phyloP scores from a whole-genome alignment of 805 yeast species.

The Candida montana region DNA sequence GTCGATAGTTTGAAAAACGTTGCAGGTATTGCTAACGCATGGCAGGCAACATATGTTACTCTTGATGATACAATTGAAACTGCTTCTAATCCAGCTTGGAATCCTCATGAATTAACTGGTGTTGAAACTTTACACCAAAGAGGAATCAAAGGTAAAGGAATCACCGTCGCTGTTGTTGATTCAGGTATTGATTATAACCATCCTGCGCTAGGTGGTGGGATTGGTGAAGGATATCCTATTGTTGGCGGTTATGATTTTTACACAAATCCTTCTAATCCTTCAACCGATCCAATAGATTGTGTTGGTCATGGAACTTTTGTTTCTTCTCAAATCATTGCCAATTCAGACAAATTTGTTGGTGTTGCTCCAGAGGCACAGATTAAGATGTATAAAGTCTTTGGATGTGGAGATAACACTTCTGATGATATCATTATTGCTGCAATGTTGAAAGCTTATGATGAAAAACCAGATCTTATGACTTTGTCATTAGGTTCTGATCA shows the following conservation, averaged over 20 bases:
- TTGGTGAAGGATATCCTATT: slow-evolving; percentile 11
- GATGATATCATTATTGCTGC: slow-evolving; percentile 16
- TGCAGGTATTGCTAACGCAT: slow-evolving; percentile 11
- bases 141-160: slow-evolving; percentile 8
- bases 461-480: slow-evolving; percentile 11
- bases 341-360: slow-evolving; percentile 9
- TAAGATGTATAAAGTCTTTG: slow-evolving; percentile 14
- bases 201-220: slow-evolving; percentile 11
- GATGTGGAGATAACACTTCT: slow-evolving; percentile 7
- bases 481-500: slow-evolving; percentile 12
- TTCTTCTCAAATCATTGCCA: slow-evolving; percentile 13
- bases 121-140: slow-evolving; percentile 8
- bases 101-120: slow-evolving; percentile 9
- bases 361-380: slow-evolving; percentile 17
- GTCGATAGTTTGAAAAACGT: slow-evolving; percentile 6
- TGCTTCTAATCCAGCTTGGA: slow-evolving; percentile 5
- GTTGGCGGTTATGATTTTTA: slow-evolving; percentile 14
- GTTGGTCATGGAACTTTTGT: slow-evolving; percentile 18
- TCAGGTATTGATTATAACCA: slow-evolving; percentile 10
- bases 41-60: slow-evolving; percentile 12
- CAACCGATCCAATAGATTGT: slow-evolving; percentile 15
- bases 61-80: slow-evolving; percentile 8
- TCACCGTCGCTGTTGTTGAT: slow-evolving; percentile 8
- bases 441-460: slow-evolving; percentile 14
- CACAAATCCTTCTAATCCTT: slow-evolving; percentile 6